phyloP scores from a whole-genome alignment of 331 rosid species.

The Malus hybrid region DNA sequence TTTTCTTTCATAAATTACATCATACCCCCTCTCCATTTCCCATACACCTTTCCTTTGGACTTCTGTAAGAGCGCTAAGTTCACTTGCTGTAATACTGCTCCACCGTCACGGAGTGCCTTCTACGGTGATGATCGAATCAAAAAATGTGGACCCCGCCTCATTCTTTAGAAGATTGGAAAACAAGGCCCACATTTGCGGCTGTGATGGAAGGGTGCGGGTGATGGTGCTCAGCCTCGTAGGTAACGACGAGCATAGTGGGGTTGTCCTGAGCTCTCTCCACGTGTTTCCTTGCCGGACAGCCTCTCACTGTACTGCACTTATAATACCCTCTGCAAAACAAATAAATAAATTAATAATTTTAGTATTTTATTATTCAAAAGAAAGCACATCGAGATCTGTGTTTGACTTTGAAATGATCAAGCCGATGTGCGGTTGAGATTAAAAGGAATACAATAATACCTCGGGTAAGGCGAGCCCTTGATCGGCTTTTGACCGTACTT shows the following conservation, averaged over 20 bases:
- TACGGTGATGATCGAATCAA: background rate
- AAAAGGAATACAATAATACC: conserved; percentile 33
- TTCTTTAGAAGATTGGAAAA: background rate
- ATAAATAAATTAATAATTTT: background rate
- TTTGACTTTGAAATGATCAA: background rate
- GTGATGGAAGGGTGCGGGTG: conserved; percentile 34
- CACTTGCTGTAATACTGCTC: background rate
- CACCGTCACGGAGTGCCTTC: background rate
- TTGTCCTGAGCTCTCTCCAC: conserved; percentile 84
- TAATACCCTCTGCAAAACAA: conserved; percentile 56
- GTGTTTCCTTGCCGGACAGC: conserved; percentile 87
- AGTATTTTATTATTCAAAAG: background rate
- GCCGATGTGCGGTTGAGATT: background rate
- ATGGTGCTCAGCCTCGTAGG: conserved; percentile 74
- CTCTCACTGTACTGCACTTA: conserved; percentile 69
- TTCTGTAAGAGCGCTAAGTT: background rate
- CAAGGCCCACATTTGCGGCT: background rate
- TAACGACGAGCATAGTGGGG: conserved; percentile 69
- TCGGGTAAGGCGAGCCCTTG: conserved; percentile 77
- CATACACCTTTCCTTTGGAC: background rate
- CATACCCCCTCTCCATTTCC: background rate
- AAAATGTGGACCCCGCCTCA: too few species aligned
- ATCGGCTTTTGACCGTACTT: conserved; percentile 89
- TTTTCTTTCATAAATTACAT: background rate
- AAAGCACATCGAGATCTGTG: background rate